These are phyloP conservation scores for Phytophthora uliginosa DNA, from an alignment of 352 stramenopile species.

Conservation along the genomic window DNA sequence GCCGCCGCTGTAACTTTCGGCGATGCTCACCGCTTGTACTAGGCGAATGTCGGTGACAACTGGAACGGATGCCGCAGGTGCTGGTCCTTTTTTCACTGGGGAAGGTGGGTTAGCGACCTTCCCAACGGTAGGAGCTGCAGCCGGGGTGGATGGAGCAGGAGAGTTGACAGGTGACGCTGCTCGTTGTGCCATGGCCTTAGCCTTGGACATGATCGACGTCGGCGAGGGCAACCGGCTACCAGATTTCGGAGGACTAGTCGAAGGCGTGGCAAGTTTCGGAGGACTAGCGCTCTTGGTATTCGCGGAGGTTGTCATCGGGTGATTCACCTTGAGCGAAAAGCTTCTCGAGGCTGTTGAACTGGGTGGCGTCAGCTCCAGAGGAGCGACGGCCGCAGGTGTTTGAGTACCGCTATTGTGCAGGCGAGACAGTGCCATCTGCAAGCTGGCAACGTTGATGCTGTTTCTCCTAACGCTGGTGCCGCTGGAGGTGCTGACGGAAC, in stretches of 20 bases:
- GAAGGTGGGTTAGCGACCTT: constrained; percentile 24
- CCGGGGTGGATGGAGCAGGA: constrained; percentile 2
- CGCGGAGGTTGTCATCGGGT: constrained; percentile 3
- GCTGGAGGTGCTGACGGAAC: neutral
- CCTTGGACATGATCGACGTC: constrained; percentile 35
- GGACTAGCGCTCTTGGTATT: constrained; percentile 9
- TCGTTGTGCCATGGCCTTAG: constrained; percentile 31
- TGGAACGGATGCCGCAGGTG: constrained; percentile 25
- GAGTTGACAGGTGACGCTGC: constrained; percentile 23
- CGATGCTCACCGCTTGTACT: constrained; percentile 78
- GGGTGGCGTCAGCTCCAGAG: neutral
- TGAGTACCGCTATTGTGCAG: constrained; percentile 13
- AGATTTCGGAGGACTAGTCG: constrained; percentile 22
- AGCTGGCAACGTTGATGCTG: constrained; percentile 31
- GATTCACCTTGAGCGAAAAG: constrained; percentile 21
- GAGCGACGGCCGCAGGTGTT: constrained; percentile 7
- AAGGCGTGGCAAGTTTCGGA: constrained; percentile 14
- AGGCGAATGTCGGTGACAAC: constrained; percentile 58
- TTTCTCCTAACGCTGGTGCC: constrained; percentile 17
- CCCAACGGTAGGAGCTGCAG: constrained; percentile 6
- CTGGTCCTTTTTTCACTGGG: constrained; percentile 24
- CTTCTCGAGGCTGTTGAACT: constrained; percentile 9
- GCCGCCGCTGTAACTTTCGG: constrained; percentile 84
- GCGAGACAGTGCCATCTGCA: constrained; percentile 20
- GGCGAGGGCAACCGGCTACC: constrained; percentile 27